Evolutionary conservation across 2,329 filamentous ascomycete species (phyloP), one percentile per base, ranked within the genome.

Genomic region (Claviceps sp.): DNA sequence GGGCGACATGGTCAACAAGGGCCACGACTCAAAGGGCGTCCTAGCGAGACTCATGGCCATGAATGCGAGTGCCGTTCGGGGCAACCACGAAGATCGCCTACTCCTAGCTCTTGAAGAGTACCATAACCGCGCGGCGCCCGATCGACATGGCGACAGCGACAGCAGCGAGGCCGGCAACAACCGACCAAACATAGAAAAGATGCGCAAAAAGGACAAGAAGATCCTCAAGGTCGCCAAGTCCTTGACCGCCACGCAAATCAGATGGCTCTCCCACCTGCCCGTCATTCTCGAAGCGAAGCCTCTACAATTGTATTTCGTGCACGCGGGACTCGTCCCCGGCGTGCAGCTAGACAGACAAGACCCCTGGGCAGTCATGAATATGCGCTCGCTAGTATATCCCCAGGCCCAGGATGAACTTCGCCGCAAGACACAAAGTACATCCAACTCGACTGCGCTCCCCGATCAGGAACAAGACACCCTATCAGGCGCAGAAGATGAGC

Each of bases 1-100:
- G 1, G 89, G 89, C 47, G 87, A 95, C 66, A 76, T 91, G 64
- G 77, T 97, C 59, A 83, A 83, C 63, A 95, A 95, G 68, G 90
- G 91, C 0, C 89, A 90, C 11, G 83, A 95, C 67, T 91, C 87
- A 37, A 62, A 75, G 1, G 88, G 84, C 40, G 87, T 95, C 1
- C 75, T 97, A 47, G 79, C 85, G 53, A 73, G 89, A 43, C 84
- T 88, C 40, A 85, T 89, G 64, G 69, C 77, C 14, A 70, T 91
- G 40, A 78, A 80, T 49, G 90, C 91, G 22, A 87, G 84, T 34
- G 87, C 82, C 56, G 89, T 97, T 8, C 83, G 91, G 49, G 93
- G 93, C 17, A 96, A 96, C 68, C 87, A 95, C 69, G 93, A 98
- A 65, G 90, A 97, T 65, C 78, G 82, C 22, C 75, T 96, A 19